Percentiles rank a stretch among this genome's conserved stretches.
Evolutionary conservation across 2,329 filamentous ascomycete species (phyloP).

Genomic region (Pezicula neosporulosa): DNA sequence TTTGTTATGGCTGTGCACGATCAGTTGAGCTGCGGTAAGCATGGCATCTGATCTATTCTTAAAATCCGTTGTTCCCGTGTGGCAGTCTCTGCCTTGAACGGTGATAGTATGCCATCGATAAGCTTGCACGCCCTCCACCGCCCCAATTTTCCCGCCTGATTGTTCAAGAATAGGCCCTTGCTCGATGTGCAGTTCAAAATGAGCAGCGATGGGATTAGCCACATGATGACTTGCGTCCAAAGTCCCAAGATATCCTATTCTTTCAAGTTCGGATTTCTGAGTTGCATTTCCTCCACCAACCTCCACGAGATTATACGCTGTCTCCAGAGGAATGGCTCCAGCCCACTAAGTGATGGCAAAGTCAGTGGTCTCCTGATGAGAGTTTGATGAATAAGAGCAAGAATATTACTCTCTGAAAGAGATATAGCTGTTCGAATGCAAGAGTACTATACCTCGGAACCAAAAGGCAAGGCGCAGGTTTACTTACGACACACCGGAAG

Average conservation of each 20-base stretch:
- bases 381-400: too few relatives aligned
- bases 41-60: slow-evolving; percentile 64
- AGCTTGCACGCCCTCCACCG: slow-evolving; percentile 71
- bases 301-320: slow-evolving; percentile 59
- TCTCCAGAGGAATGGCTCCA: slow-evolving; percentile 58
- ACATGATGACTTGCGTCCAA: slow-evolving; percentile 54
- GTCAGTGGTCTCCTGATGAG: too few relatives aligned
- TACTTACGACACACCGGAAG: slow-evolving; percentile 63
- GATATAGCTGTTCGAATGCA: too few relatives aligned
- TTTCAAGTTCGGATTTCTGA: slow-evolving; percentile 65
- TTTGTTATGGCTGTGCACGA: slow-evolving; percentile 60
- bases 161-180: slow-evolving; percentile 74
- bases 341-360: slow-evolving; percentile 48
- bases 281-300: slow-evolving; percentile 58
- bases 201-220: slow-evolving; percentile 64
- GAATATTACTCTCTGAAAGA: too few relatives aligned
- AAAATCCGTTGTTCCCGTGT: slow-evolving; percentile 73
- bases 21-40: slow-evolving; percentile 64
- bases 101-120: slow-evolving; percentile 72
- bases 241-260: slow-evolving; percentile 67
- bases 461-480: too few relatives aligned
- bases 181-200: slow-evolving; percentile 84
- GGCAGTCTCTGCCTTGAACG: slow-evolving; percentile 63
- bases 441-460: too few relatives aligned
- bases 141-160: slow-evolving; percentile 59